Evolutionary conservation across 2,329 filamentous ascomycete genomes (phyloP), one percentile per base, ranked within the genome.

Genomic region (Penicillium sp.): DNA sequence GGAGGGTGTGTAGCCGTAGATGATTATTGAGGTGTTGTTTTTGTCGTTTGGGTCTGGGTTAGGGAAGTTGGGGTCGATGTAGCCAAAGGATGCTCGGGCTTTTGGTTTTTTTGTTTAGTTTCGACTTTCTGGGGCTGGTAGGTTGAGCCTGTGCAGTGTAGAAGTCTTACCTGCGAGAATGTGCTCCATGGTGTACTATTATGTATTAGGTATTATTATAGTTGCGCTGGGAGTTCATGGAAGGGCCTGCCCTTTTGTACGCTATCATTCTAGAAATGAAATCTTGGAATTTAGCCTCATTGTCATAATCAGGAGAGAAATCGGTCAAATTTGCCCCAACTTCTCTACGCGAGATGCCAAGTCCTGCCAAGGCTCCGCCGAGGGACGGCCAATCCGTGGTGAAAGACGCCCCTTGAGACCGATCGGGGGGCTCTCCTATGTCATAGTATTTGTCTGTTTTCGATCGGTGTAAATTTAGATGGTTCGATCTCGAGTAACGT

Each of bases 1-100:
- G 3, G 54, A 56, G 14, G 51, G 54, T 9, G 54, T 56, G 12
- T 56, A 56, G 13, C 54, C 54, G 28, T 56, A 54, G 8, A 45
- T 45, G 13, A 45, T 45, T 3, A 36, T 16, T 1, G 31, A 27
- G 12, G 33, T 38, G 7, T 38, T 16, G 13, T 7, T 45, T 22
- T 38, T 18, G 12, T 25, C 33, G 4, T 4, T 25, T 2, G 22
- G 22, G 16, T 34, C 42, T 0, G 42, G 42, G 9, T 22, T 45
- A 11, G 42, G 42, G 19, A 45, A 45, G 7, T 45, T 30, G 13
- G 42, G 33, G 7, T 45, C 42, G 14, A 45, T 25, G 16, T 45
- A 45, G 4, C 42, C 42, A 45, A 19, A 38, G 2, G 22, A 8
- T 7, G 33, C 28, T 13, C 33, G 34, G 29, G 3, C 42, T 38